phyloP scores from a whole-genome alignment of 176 grass and related monocot species.

The Cenchrus americanus region DNA sequence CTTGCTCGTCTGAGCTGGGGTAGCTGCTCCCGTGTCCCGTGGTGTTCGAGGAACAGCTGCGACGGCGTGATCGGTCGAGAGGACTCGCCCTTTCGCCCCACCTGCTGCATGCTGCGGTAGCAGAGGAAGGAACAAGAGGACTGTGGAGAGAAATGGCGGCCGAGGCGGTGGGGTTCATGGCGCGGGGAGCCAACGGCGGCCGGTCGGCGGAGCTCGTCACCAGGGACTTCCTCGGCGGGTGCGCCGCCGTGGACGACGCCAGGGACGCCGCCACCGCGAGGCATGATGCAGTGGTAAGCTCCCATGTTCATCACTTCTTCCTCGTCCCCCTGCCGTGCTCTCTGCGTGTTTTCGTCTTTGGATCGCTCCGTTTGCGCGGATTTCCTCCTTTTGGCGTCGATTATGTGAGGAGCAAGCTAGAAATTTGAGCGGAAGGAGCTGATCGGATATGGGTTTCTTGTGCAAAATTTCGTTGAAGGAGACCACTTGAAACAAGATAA shows the following conservation, averaged over 20 bases:
- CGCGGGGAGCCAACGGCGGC: slow-evolving; percentile 46
- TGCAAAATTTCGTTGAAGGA: too few relatives aligned
- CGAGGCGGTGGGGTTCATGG: slow-evolving; percentile 70
- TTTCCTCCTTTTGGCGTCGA: too few relatives aligned
- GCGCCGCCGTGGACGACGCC: slow-evolving; percentile 35
- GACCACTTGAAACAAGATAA: too few relatives aligned
- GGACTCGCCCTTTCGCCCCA: background rate
- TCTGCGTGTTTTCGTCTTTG: too few relatives aligned
- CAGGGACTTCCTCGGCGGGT: slow-evolving; percentile 89
- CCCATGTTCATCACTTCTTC: too few relatives aligned
- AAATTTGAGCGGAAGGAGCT: too few relatives aligned
- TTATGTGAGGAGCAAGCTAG: too few relatives aligned
- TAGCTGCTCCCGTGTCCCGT: background rate
- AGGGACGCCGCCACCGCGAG: slow-evolving; percentile 44
- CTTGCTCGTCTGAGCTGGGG: background rate
- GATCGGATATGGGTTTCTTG: too few relatives aligned
- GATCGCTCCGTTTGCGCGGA: too few relatives aligned
- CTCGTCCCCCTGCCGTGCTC: too few relatives aligned
- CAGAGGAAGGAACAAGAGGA: too few relatives aligned
- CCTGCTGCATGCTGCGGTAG: slow-evolving; percentile 16
- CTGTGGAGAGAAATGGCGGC: slow-evolving; percentile 58
- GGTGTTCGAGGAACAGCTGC: background rate
- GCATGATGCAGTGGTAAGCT: slow-evolving; percentile 46
- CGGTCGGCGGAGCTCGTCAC: slow-evolving; percentile 73
- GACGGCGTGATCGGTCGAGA: background rate